These are phyloP conservation scores for Hyaloperonospora arabidopsidis DNA, from an alignment of 352 stramenopile genomes.

Conservation along the genomic window DNA sequence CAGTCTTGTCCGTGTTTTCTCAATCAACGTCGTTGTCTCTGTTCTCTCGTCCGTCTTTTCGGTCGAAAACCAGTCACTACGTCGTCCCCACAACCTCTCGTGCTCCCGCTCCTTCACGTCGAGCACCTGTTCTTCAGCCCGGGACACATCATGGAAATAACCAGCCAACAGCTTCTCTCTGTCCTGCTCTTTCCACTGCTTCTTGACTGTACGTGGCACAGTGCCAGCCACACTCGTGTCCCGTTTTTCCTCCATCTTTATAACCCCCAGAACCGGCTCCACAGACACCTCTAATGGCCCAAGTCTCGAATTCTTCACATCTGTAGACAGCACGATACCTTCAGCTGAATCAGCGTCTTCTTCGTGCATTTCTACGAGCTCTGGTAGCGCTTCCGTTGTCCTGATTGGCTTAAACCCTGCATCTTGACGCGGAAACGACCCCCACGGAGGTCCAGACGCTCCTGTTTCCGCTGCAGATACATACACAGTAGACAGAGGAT, in stretches of 20 bases:
- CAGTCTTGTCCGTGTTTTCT: conserved; percentile 61
- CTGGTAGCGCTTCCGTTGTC: conserved; percentile 7
- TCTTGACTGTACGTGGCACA: conserved; percentile 35
- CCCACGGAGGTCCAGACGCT: background rate
- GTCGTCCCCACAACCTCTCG: conserved; percentile 38
- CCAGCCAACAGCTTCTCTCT: conserved; percentile 61
- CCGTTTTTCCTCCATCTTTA: background rate
- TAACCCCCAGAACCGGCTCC: conserved; percentile 1
- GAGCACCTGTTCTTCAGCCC: conserved; percentile 76
- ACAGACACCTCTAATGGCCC: conserved; percentile 3
- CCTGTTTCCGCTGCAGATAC: background rate
- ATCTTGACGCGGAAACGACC: too few species aligned
- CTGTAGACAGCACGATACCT: conserved; percentile 25
- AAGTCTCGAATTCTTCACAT: background rate
- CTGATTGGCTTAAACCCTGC: background rate
- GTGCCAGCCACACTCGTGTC: background rate
- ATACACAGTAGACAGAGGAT: conserved; percentile 32
- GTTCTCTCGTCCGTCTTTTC: too few species aligned
- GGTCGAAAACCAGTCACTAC: conserved; percentile 10
- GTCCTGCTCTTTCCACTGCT: conserved; percentile 49
- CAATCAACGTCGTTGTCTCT: conserved; percentile 30
- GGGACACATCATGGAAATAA: conserved; percentile 57
- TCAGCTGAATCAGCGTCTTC: conserved; percentile 67
- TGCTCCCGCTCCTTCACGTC: conserved; percentile 61
- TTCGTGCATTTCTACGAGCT: conserved; percentile 55